Percentiles rank a stretch among this genome's conserved stretches.
Evolutionary conservation across 805 yeast genomes (phyloP).

Genomic region (Zygosaccharomyces kombuchaensis): DNA sequence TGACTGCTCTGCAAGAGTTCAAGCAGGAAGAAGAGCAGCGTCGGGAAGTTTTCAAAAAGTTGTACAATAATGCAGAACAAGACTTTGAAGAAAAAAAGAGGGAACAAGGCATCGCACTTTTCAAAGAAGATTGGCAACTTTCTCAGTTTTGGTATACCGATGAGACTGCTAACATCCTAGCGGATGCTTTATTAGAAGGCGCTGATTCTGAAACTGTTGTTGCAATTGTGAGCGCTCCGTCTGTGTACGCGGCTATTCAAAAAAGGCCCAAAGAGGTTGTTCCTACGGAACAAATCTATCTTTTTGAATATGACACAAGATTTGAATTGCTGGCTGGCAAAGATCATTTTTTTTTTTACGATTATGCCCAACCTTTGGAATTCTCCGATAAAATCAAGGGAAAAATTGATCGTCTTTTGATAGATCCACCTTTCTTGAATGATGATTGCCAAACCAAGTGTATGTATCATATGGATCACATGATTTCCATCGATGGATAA

Average conservation of each 20-base stretch:
- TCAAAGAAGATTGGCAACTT: conserved; percentile 90
- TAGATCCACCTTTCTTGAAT: conserved; percentile 87
- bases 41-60: conserved; percentile 49
- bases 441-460: conserved; percentile 74
- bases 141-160: conserved; percentile 91
- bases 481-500: background rate
- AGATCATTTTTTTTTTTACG: conserved; percentile 65
- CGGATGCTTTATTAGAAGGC: conserved; percentile 68
- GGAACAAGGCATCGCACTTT: conserved; percentile 59
- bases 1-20: conserved; percentile 60
- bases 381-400: conserved; percentile 54
- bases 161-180: conserved; percentile 62
- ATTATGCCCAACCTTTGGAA: conserved; percentile 64
- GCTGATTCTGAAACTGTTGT: conserved; percentile 69
- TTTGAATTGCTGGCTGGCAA: conserved; percentile 69
- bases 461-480: conserved; percentile 13
- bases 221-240: conserved; percentile 83
- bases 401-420: conserved; percentile 64
- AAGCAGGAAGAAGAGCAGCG: conserved; percentile 57
- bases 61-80: conserved; percentile 56
- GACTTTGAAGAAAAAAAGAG: conserved; percentile 31
- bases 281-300: conserved; percentile 66
- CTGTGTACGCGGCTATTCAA: conserved; percentile 80
- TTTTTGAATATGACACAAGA: conserved; percentile 75
- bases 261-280: conserved; percentile 46